Conservation (phyloP, 139 green algal genomes). For the Chlorella ohadii region DNA sequence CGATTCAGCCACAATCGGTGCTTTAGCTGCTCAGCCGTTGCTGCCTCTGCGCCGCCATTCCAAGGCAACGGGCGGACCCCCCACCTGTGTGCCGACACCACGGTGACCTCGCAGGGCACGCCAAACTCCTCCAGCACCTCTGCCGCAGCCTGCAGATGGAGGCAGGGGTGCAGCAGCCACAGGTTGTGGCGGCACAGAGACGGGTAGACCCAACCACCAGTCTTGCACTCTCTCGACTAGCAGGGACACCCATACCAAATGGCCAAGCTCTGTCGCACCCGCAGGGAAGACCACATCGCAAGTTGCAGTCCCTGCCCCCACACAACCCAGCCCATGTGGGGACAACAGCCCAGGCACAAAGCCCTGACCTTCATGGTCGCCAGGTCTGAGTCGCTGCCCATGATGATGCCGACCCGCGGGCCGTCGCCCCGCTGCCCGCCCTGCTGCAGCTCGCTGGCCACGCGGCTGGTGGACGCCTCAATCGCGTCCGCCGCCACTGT, state of each 20-base stretch:
- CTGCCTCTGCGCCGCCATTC: too few relatives aligned
- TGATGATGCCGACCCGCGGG: conserved; percentile 94
- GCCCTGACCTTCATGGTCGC: conserved; percentile 91
- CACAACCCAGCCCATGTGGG: not conserved
- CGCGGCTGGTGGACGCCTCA: not conserved
- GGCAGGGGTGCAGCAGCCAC: not conserved
- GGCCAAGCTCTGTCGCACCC: too few relatives aligned
- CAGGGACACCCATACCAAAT: too few relatives aligned
- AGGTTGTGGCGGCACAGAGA: too few relatives aligned
- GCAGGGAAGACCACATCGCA: too few relatives aligned
- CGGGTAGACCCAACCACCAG: too few relatives aligned
- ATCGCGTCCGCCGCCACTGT: conserved; percentile 29
- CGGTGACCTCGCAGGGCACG: conserved; percentile 80
- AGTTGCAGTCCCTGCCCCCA: too few relatives aligned
- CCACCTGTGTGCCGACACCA: conserved; percentile 92
- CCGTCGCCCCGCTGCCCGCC: not conserved
- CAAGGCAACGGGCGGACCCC: too few relatives aligned
- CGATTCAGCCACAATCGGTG: too few relatives aligned
- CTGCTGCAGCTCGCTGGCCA: conserved; percentile 28
- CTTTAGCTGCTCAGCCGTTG: too few relatives aligned
- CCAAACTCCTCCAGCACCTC: conserved; percentile 83
- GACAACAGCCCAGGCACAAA: too few relatives aligned
- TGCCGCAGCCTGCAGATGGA: not conserved
- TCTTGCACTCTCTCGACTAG: too few relatives aligned
- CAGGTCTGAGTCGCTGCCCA: conserved; percentile 97